These are phyloP conservation scores for Neofusicoccum parvum DNA, from an alignment of 2,329 filamentous ascomycete species.

Conservation along the genomic window DNA sequence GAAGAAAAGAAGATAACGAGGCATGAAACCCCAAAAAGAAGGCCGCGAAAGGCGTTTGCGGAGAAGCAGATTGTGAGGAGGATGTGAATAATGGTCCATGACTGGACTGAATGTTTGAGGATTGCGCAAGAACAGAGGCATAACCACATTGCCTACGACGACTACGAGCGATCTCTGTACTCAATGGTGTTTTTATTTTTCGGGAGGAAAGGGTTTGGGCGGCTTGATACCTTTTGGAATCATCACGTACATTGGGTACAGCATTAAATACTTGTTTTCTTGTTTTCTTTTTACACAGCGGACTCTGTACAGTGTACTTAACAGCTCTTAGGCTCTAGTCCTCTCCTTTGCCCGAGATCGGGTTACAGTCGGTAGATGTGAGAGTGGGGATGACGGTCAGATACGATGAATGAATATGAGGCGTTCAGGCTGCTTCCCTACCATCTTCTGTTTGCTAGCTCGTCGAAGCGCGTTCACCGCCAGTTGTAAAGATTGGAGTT, in stretches of 20 bases:
- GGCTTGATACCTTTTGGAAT: slow-evolving; percentile 22
- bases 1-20: slow-evolving; percentile 10
- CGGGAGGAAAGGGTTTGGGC: neutral
- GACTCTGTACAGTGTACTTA: slow-evolving; percentile 21
- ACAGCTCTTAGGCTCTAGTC: slow-evolving; percentile 1
- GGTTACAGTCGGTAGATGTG: slow-evolving; percentile 1
- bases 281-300: neutral
- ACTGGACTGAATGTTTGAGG: neutral
- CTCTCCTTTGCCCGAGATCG: slow-evolving; percentile 2
- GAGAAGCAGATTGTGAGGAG: slow-evolving; percentile 1
- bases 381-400: slow-evolving; percentile 2
- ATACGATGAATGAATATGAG: slow-evolving; percentile 13
- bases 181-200: slow-evolving; percentile 9
- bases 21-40: neutral
- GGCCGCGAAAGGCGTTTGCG: neutral
- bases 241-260: slow-evolving; percentile 21
- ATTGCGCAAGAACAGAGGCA: slow-evolving; percentile 3
- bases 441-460: neutral
- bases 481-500: neutral
- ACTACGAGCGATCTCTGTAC: slow-evolving; percentile 15
- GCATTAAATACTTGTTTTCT: slow-evolving; percentile 5
- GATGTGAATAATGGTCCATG: neutral
- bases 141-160: slow-evolving; percentile 9
- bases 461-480: too few relatives aligned
- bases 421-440: slow-evolving; percentile 1